Conservation (phyloP, 2,329 filamentous ascomycete genomes). For the Diplodia mutila region DNA sequence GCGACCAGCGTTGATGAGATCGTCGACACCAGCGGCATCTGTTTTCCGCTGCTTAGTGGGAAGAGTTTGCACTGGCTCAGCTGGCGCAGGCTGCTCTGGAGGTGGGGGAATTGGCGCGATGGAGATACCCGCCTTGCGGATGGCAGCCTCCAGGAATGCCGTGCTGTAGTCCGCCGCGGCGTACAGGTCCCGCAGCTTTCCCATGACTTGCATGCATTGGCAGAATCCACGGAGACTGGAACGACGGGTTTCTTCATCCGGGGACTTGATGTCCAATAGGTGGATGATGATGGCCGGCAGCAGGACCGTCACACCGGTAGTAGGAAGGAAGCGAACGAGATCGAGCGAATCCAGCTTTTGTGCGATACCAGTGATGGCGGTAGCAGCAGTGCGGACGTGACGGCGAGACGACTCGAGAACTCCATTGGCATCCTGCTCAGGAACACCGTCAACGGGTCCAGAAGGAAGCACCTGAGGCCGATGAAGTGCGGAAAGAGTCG, state of each 20-base stretch:
- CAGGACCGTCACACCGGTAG: slow-evolving; percentile 87
- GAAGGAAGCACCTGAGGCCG: slow-evolving; percentile 87
- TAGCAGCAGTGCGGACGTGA: slow-evolving; percentile 81
- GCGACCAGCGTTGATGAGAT: slow-evolving; percentile 51
- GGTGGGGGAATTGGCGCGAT: slow-evolving; percentile 53
- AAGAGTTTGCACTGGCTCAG: slow-evolving; percentile 29
- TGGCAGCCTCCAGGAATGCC: slow-evolving; percentile 88
- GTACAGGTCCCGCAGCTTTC: slow-evolving; percentile 85
- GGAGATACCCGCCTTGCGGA: slow-evolving; percentile 83
- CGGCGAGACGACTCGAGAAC: slow-evolving; percentile 81
- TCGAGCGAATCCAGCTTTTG: slow-evolving; percentile 72
- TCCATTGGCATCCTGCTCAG: slow-evolving; percentile 59
- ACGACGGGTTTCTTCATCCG: slow-evolving; percentile 70
- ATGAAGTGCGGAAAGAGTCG: slow-evolving; percentile 87
- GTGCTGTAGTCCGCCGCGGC: slow-evolving; percentile 95
- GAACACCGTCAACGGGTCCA: slow-evolving; percentile 48
- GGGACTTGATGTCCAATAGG: slow-evolving; percentile 87
- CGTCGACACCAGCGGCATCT: slow-evolving; percentile 48
- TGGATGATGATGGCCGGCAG: slow-evolving; percentile 94
- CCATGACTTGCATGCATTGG: slow-evolving; percentile 90
- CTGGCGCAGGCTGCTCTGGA: slow-evolving; percentile 26
- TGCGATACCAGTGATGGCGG: slow-evolving; percentile 83
- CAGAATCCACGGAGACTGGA: slow-evolving; percentile 80
- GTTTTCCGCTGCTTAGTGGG: background rate
- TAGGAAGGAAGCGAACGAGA: slow-evolving; percentile 80